Conservation (phyloP, 164 flowering plant species). For the Annona squamosa region DNA sequence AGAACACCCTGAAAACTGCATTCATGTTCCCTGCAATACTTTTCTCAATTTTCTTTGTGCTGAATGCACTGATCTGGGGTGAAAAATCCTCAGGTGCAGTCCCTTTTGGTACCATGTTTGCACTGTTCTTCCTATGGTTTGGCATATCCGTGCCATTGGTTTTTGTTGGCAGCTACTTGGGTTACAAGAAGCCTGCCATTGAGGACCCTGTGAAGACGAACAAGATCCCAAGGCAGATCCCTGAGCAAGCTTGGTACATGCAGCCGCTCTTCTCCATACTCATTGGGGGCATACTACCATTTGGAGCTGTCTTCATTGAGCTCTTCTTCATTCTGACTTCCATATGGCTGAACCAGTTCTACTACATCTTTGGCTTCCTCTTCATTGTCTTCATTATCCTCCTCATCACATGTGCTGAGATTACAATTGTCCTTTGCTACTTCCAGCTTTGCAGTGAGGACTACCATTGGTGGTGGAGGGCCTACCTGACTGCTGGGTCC, state of each 20-base stretch:
- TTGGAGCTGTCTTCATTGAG: slow-evolving; percentile 55
- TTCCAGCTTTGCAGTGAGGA: slow-evolving; percentile 90
- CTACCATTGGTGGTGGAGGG: slow-evolving; percentile 91
- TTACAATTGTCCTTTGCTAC: slow-evolving; percentile 78
- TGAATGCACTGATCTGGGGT: slow-evolving; percentile 40
- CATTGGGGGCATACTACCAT: slow-evolving; percentile 55
- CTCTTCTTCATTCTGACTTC: slow-evolving; percentile 60
- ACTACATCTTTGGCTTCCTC: slow-evolving; percentile 87
- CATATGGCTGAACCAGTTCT: slow-evolving; percentile 82
- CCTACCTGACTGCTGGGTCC: slow-evolving; percentile 82
- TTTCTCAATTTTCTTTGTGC: slow-evolving; percentile 31
- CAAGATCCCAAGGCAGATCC: slow-evolving; percentile 52
- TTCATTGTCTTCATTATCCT: slow-evolving; percentile 81
- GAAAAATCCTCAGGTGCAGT: slow-evolving; percentile 41
- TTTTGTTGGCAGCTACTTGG: slow-evolving; percentile 36
- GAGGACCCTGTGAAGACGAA: slow-evolving; percentile 55
- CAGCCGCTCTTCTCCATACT: slow-evolving; percentile 43
- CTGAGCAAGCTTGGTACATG: slow-evolving; percentile 62
- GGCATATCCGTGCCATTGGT: slow-evolving; percentile 40
- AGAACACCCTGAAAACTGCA: slow-evolving; percentile 30
- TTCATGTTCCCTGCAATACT: slow-evolving; percentile 36
- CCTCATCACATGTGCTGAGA: slow-evolving; percentile 81
- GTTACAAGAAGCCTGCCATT: slow-evolving; percentile 32
- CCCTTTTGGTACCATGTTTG: slow-evolving; percentile 44
- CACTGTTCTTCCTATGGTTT: slow-evolving; percentile 35